Percentiles rank a stretch among this genome's conserved stretches.
phyloP scores from a whole-genome alignment of 2,329 filamentous ascomycete species.

The Ophiostoma montium region DNA sequence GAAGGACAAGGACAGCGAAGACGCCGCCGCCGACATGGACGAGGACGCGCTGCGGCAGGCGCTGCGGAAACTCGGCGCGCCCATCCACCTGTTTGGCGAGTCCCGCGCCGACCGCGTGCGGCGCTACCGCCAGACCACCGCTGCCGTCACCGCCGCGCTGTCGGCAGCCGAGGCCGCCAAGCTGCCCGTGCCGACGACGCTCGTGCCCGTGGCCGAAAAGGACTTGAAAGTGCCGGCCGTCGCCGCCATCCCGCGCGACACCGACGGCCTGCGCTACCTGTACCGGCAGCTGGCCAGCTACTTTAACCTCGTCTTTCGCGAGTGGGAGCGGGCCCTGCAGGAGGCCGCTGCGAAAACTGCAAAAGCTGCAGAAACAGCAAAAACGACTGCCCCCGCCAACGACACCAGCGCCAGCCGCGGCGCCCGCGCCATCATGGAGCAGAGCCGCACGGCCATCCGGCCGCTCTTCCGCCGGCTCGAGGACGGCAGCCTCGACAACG shows the following conservation, averaged over 20 bases:
- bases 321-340: slow-evolving; percentile 70
- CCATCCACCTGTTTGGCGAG: slow-evolving; percentile 69
- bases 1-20: slow-evolving; percentile 22
- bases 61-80: slow-evolving; percentile 59
- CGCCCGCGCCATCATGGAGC: slow-evolving; percentile 72
- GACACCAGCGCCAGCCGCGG: slow-evolving; percentile 66
- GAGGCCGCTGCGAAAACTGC: slow-evolving; percentile 6
- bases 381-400: slow-evolving; percentile 35
- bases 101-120: slow-evolving; percentile 52
- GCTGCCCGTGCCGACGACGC: slow-evolving; percentile 75
- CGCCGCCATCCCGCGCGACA: slow-evolving; percentile 37
- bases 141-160: slow-evolving; percentile 35
- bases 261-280: slow-evolving; percentile 53
- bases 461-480: slow-evolving; percentile 87
- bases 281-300: slow-evolving; percentile 85
- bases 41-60: slow-evolving; percentile 56
- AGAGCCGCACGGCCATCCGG: slow-evolving; percentile 74
- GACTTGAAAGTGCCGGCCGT: slow-evolving; percentile 70
- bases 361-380: too few species aligned
- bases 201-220: slow-evolving; percentile 66
- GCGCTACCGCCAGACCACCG: slow-evolving; percentile 53
- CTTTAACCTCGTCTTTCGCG: slow-evolving; percentile 87
- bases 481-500: slow-evolving; percentile 63
- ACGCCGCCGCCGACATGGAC: slow-evolving; percentile 45
- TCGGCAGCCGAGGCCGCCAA: slow-evolving; percentile 1